phyloP scores from a whole-genome alignment of 2,329 filamentous ascomycete species.

The Amauroascus verrucosus region DNA sequence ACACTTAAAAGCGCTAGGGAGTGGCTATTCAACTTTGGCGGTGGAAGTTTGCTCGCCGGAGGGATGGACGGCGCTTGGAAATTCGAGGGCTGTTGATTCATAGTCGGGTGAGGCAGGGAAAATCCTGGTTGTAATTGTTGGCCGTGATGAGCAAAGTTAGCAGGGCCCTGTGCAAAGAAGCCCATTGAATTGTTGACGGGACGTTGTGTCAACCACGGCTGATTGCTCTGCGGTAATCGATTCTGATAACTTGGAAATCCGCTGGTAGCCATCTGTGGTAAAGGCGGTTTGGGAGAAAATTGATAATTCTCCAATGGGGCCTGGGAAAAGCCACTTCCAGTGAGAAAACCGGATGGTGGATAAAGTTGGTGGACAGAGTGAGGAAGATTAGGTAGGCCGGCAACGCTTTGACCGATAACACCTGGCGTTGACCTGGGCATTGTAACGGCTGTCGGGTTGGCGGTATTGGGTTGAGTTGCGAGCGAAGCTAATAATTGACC shows the following conservation, averaged over 20 bases:
- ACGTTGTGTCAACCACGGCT: background rate
- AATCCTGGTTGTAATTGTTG: background rate
- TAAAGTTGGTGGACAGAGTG: background rate
- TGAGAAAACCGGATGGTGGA: background rate
- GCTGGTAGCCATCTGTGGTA: background rate
- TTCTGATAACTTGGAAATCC: background rate
- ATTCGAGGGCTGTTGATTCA: background rate
- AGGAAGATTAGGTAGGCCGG: background rate
- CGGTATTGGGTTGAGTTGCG: background rate
- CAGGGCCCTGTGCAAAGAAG: background rate
- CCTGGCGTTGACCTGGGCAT: background rate
- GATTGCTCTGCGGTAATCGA: background rate
- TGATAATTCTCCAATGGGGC: background rate
- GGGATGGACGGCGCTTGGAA: constrained; percentile 39
- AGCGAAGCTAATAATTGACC: background rate
- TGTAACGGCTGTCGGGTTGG: background rate
- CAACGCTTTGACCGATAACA: background rate
- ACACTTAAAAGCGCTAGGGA: constrained; percentile 48
- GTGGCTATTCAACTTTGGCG: constrained; percentile 49
- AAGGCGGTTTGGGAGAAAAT: background rate
- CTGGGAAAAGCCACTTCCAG: background rate
- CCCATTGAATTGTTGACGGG: background rate
- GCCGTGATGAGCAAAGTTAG: background rate
- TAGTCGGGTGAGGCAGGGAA: background rate
- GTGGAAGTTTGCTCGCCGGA: constrained; percentile 48